Percentiles rank a stretch among this genome's conserved stretches.
Evolutionary conservation across 495 filamentous ascomycete species (phyloP).

Genomic region (Rusavskia elegans): DNA sequence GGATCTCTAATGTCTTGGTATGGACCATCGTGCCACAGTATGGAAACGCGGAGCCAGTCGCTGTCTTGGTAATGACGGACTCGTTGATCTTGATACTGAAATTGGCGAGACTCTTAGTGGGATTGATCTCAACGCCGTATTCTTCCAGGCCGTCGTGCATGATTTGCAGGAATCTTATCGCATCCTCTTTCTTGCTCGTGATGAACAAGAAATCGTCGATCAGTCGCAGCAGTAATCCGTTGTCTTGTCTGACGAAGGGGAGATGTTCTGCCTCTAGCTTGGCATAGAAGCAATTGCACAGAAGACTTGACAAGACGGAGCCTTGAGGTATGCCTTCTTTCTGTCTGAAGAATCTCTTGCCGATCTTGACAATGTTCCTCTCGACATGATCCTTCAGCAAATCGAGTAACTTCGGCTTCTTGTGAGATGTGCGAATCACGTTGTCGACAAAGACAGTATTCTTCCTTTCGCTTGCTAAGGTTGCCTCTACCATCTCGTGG

Average conservation of each 20-base stretch:
- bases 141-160: slow-evolving; percentile 66
- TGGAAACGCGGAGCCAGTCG: slow-evolving; percentile 43
- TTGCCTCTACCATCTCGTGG: slow-evolving; percentile 33
- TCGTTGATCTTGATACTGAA: slow-evolving; percentile 52
- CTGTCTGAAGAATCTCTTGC: slow-evolving; percentile 79
- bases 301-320: slow-evolving; percentile 64
- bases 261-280: slow-evolving; percentile 59
- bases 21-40: slow-evolving; percentile 78
- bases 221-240: slow-evolving; percentile 59
- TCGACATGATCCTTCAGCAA: slow-evolving; percentile 63
- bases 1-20: slow-evolving; percentile 58
- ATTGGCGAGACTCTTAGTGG: slow-evolving; percentile 69
- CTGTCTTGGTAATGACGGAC: slow-evolving; percentile 31
- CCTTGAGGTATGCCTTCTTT: slow-evolving; percentile 86
- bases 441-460: slow-evolving; percentile 65
- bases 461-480: slow-evolving; percentile 22
- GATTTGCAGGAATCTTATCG: slow-evolving; percentile 49
- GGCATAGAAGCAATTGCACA: slow-evolving; percentile 93
- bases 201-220: slow-evolving; percentile 90
- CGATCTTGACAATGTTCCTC: slow-evolving; percentile 73
- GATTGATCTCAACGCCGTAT: slow-evolving; percentile 68
- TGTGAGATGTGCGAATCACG: slow-evolving; percentile 32
- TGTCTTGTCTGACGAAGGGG: slow-evolving; percentile 40
- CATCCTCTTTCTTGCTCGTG: slow-evolving; percentile 48
- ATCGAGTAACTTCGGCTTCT: slow-evolving; percentile 42